Evolutionary conservation across 169 alveolate genomes (phyloP).

Genomic region (Plasmodium adleri): DNA sequence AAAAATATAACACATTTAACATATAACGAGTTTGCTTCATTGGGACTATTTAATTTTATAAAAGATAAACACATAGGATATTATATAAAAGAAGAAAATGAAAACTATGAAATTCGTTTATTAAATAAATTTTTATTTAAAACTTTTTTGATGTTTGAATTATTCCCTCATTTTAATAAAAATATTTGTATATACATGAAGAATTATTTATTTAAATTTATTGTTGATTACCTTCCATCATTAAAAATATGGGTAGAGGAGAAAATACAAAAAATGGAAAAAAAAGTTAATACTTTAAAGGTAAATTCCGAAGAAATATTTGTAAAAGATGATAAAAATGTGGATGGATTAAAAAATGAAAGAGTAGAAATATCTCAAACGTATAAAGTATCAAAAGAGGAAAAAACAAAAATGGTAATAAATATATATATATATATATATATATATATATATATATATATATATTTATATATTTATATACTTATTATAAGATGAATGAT

Average conservation of each 20-base stretch:
- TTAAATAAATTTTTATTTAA: conserved; percentile 43
- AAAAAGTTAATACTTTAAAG: not conserved
- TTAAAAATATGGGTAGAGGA: conserved; percentile 37
- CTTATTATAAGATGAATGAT: not conserved
- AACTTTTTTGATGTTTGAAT: conserved; percentile 15
- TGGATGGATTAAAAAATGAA: not conserved
- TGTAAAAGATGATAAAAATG: not conserved
- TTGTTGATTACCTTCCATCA: conserved; percentile 6
- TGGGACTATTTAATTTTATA: conserved; percentile 35
- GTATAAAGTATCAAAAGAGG: conserved; percentile 37
- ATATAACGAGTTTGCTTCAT: conserved; percentile 18
- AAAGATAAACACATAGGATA: not conserved
- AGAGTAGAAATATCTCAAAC: conserved; percentile 3
- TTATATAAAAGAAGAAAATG: conserved; percentile 8
- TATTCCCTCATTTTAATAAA: conserved; percentile 64
- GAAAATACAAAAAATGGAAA: conserved; percentile 7
- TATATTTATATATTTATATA: not conserved
- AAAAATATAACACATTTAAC: conserved; percentile 15
- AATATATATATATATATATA: not conserved
- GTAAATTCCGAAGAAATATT: conserved; percentile 5
- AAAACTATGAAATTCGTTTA: conserved; percentile 38
- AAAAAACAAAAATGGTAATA: conserved; percentile 2
- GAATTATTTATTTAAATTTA: conserved; percentile 47
- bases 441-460: not conserved
- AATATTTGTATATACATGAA: conserved; percentile 39